Percentiles rank a stretch among this genome's conserved stretches.
These are phyloP conservation scores for Phytopythium aichiense DNA, from an alignment of 352 stramenopile species.

Conservation along the genomic window DNA sequence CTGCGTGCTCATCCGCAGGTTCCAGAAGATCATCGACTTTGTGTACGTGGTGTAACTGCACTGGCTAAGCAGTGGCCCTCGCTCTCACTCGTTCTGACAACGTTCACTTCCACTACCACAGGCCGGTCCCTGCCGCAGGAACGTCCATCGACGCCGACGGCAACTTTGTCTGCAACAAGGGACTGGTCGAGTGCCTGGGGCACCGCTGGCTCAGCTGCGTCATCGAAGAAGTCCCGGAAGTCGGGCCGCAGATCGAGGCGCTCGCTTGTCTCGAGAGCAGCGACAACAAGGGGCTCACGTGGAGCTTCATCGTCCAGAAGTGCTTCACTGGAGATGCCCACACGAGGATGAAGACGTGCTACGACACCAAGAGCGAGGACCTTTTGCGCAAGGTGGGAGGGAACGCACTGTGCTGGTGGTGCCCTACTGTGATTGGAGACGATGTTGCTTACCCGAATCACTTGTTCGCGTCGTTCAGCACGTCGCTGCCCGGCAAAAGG, in stretches of 20 bases:
- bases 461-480: conserved; percentile 23
- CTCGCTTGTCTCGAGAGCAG: conserved; percentile 75
- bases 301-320: conserved; percentile 53
- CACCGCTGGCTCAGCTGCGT: conserved; percentile 81
- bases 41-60: conserved; percentile 8
- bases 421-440: background rate
- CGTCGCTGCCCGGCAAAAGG: conserved; percentile 37
- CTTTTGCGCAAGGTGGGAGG: conserved; percentile 44
- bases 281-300: conserved; percentile 70
- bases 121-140: conserved; percentile 65
- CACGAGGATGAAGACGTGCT: conserved; percentile 62
- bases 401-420: background rate
- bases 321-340: conserved; percentile 52
- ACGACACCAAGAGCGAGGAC: conserved; percentile 47
- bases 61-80: background rate
- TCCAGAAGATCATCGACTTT: conserved; percentile 73
- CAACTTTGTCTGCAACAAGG: conserved; percentile 66
- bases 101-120: conserved; percentile 2
- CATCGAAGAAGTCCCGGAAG: conserved; percentile 57
- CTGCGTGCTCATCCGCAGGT: conserved; percentile 26
- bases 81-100: background rate
- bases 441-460: background rate
- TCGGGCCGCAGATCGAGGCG: conserved; percentile 56
- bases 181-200: conserved; percentile 65
- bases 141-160: conserved; percentile 48